phyloP scores from a whole-genome alignment of 1,284 basidiomycete species.

The Malassezia caprae region DNA sequence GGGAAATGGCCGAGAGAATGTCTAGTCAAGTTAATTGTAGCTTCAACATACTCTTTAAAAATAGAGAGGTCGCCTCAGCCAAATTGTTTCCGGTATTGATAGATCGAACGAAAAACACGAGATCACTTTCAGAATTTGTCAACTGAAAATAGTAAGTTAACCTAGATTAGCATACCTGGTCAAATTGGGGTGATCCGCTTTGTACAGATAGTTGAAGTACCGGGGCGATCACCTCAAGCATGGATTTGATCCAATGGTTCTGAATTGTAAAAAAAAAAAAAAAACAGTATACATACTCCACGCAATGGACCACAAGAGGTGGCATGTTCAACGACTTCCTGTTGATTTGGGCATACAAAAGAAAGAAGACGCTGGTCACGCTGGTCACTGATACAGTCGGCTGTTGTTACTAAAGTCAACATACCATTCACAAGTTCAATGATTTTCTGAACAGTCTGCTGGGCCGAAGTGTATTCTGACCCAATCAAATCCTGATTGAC shows the following conservation, averaged over 20 bases:
- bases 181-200: neutral
- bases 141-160: neutral
- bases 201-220: neutral
- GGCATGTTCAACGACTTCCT: neutral
- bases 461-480: neutral
- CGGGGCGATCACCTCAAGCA: slow-evolving; percentile 5
- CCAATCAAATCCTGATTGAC: slow-evolving; percentile 2
- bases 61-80: neutral
- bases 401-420: neutral
- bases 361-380: slow-evolving; percentile 4
- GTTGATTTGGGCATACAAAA: neutral
- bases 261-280: neutral
- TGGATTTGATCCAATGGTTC: neutral
- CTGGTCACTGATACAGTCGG: slow-evolving; percentile 4
- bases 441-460: neutral
- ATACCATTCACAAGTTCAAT: neutral
- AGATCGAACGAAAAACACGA: neutral
- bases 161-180: neutral
- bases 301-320: slow-evolving; percentile 1
- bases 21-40: neutral
- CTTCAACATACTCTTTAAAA: neutral
- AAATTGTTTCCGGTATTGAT: neutral
- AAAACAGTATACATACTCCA: neutral
- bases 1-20: neutral
- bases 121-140: neutral